These are phyloP conservation scores for Rhododendron ferrugineum DNA, from an alignment of 148 eudicot species.

Conservation along the genomic window DNA sequence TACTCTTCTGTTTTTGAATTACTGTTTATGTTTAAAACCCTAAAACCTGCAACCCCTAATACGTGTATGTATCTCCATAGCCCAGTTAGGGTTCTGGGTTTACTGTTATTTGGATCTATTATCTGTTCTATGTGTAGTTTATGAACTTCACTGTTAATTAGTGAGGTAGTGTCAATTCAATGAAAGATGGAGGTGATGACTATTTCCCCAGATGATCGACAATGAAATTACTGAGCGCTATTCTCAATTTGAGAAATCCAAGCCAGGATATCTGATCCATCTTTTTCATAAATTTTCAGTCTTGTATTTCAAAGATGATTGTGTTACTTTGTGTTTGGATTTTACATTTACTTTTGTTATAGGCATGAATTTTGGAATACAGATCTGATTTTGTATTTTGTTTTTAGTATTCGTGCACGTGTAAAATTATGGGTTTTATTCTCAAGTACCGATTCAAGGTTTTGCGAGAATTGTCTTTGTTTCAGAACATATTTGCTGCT, in stretches of 20 bases:
- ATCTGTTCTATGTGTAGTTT: not conserved
- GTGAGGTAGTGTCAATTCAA: not conserved
- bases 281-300: not conserved
- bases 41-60: not conserved
- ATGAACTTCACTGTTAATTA: not conserved
- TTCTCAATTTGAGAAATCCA: constrained; percentile 8
- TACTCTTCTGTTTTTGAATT: not conserved
- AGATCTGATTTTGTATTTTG: not conserved
- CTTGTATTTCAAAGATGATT: not conserved
- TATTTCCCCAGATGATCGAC: constrained; percentile 26
- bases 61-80: not conserved
- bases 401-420: not conserved
- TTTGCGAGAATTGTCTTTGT: not conserved
- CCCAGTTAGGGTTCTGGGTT: not conserved
- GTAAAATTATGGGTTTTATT: not conserved
- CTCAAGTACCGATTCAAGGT: not conserved
- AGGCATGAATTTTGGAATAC: too few species aligned
- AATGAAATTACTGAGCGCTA: constrained; percentile 21
- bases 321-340: too few species aligned
- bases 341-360: too few species aligned
- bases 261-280: constrained; percentile 26
- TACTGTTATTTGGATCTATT: not conserved
- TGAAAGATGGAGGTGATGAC: constrained; percentile 15
- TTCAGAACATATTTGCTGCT: not conserved
- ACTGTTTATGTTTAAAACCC: not conserved